Evolutionary conservation across 108 stramenopile species (phyloP).

Genomic region (Parietichytrium sp.): DNA sequence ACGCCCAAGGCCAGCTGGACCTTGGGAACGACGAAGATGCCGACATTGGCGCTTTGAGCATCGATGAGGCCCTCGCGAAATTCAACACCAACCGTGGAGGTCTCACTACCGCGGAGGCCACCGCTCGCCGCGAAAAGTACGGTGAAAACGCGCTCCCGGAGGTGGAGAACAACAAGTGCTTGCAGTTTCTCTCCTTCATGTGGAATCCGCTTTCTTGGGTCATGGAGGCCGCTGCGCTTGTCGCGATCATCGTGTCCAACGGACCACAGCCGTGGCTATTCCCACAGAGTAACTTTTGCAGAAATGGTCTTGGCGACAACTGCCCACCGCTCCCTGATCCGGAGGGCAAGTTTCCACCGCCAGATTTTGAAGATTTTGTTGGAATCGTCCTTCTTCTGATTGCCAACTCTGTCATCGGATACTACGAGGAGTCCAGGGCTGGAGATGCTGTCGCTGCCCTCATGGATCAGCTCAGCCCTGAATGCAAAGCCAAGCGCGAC

Average conservation of each 20-base stretch:
- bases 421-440: slow-evolving; percentile 60
- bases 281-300: background rate
- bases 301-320: background rate
- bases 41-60: slow-evolving; percentile 33
- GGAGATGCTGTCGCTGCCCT: slow-evolving; percentile 73
- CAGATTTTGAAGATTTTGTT: slow-evolving; percentile 33
- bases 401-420: slow-evolving; percentile 43
- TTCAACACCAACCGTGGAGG: slow-evolving; percentile 34
- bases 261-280: slow-evolving; percentile 30
- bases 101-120: slow-evolving; percentile 40
- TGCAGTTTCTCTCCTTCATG: slow-evolving; percentile 37
- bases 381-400: slow-evolving; percentile 37
- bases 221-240: slow-evolving; percentile 45
- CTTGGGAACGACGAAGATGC: background rate
- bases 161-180: slow-evolving; percentile 41
- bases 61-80: slow-evolving; percentile 18
- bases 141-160: slow-evolving; percentile 50
- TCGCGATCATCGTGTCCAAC: slow-evolving; percentile 42
- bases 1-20: slow-evolving; percentile 8
- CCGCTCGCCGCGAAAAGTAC: background rate
- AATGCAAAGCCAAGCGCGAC: slow-evolving; percentile 66
- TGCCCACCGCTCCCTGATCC: background rate
- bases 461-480: slow-evolving; percentile 68
- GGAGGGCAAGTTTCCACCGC: background rate
- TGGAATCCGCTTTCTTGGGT: slow-evolving; percentile 47